These are phyloP conservation scores for Plectranthus barbatus DNA, from an alignment of 257 asterid genomes.

Conservation along the genomic window DNA sequence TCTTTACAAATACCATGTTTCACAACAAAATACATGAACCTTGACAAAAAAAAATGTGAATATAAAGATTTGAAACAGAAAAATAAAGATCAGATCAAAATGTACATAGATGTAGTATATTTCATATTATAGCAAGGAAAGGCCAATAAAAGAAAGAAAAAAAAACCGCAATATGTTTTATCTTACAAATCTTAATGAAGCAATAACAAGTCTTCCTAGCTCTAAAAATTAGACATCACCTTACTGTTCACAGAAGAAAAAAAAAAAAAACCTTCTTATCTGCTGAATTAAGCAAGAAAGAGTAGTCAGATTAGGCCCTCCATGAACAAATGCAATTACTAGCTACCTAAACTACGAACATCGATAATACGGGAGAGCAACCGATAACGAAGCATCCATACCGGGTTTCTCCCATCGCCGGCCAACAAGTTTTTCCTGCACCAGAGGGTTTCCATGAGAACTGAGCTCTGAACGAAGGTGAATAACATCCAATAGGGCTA, in stretches of 20 bases:
- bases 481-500: conserved; percentile 10
- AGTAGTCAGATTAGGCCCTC: background rate
- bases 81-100: background rate
- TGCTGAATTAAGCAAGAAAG: conserved; percentile 14
- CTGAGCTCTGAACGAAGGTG: conserved; percentile 3
- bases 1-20: too few relatives aligned
- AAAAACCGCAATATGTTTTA: background rate
- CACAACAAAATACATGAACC: too few relatives aligned
- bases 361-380: background rate
- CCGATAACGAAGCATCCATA: conserved; percentile 13
- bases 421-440: background rate
- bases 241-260: conserved; percentile 11
- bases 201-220: conserved; percentile 4
- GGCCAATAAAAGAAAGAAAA: background rate
- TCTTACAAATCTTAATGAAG: conserved; percentile 9
- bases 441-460: background rate
- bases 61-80: background rate
- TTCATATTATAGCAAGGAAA: background rate
- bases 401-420: background rate
- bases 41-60: background rate
- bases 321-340: conserved; percentile 9
- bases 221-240: conserved; percentile 9
- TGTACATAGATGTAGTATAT: background rate
- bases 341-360: background rate
- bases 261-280: conserved; percentile 6